Evolutionary conservation across 1,139 yeast genomes (phyloP).

Genomic region (Yamadazyma sp.): DNA sequence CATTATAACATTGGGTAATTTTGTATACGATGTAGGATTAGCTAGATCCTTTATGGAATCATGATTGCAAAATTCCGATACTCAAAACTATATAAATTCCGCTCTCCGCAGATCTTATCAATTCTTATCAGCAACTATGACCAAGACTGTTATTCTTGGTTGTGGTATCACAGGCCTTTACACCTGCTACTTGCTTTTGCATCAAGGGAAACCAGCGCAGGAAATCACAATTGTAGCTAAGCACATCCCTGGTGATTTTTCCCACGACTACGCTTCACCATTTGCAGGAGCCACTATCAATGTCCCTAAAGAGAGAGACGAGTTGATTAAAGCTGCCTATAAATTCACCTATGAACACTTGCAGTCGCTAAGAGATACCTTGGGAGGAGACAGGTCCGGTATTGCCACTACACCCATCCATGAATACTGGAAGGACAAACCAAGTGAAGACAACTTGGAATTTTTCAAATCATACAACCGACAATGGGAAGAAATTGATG

Average conservation of each 20-base stretch:
- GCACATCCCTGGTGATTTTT: conserved; percentile 23
- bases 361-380: conserved; percentile 9
- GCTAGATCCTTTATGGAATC: conserved; percentile 2
- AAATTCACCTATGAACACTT: conserved; percentile 19
- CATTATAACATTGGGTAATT: conserved; percentile 17
- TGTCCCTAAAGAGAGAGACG: neutral
- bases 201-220: conserved; percentile 15
- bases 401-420: conserved; percentile 5
- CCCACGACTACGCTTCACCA: conserved; percentile 23
- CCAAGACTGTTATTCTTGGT: conserved; percentile 2
- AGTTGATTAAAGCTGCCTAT: conserved; percentile 6
- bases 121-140: neutral
- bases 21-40: conserved; percentile 10
- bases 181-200: conserved; percentile 21
- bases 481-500: neutral
- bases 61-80: neutral
- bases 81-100: neutral
- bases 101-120: neutral
- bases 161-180: conserved; percentile 27
- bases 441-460: conserved; percentile 5
- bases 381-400: conserved; percentile 15
- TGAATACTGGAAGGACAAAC: conserved; percentile 12
- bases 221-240: conserved; percentile 20
- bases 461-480: conserved; percentile 6
- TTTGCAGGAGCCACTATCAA: conserved; percentile 24